phyloP scores from a whole-genome alignment of 805 yeast species.

The Blastobotrys attinorum region DNA sequence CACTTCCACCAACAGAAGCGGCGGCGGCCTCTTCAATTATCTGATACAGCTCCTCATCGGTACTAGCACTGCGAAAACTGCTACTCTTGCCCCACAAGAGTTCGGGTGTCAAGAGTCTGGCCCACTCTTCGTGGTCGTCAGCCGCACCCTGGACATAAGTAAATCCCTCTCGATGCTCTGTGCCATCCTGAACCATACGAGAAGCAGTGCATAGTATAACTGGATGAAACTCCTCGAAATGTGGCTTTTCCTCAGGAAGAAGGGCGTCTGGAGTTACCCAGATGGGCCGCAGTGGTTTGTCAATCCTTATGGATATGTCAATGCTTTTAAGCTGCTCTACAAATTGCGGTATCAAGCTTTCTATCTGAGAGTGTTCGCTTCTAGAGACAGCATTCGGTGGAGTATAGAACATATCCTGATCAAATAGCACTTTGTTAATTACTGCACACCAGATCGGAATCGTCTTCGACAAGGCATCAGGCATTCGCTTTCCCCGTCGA shows the following conservation, averaged over 20 bases:
- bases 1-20: too few relatives aligned
- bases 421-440: conserved; percentile 47
- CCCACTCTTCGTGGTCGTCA: conserved; percentile 90
- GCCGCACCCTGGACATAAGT: conserved; percentile 88
- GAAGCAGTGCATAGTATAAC: conserved; percentile 56
- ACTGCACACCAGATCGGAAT: conserved; percentile 91
- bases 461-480: conserved; percentile 82
- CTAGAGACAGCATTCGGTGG: conserved; percentile 49
- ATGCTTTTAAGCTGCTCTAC: conserved; percentile 24
- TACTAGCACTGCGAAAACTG: conserved; percentile 4
- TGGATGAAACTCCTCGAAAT: conserved; percentile 33
- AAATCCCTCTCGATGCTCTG: conserved; percentile 38
- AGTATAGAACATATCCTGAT: conserved; percentile 32
- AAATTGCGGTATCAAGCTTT: conserved; percentile 39
- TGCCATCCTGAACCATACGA: conserved; percentile 52
- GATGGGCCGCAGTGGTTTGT: conserved; percentile 52
- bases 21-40: conserved; percentile 6
- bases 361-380: conserved; percentile 50
- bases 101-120: conserved; percentile 43
- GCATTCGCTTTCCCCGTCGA: conserved; percentile 73
- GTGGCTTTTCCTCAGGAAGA: conserved; percentile 31
- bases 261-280: conserved; percentile 58
- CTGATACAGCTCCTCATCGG: conserved; percentile 13
- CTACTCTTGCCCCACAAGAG: conserved; percentile 45
- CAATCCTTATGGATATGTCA: conserved; percentile 18